Percentiles rank a stretch among this genome's conserved stretches.
Conservation (phyloP, 1,284 basidiomycete genomes). For the Golubevia pallescens region DNA sequence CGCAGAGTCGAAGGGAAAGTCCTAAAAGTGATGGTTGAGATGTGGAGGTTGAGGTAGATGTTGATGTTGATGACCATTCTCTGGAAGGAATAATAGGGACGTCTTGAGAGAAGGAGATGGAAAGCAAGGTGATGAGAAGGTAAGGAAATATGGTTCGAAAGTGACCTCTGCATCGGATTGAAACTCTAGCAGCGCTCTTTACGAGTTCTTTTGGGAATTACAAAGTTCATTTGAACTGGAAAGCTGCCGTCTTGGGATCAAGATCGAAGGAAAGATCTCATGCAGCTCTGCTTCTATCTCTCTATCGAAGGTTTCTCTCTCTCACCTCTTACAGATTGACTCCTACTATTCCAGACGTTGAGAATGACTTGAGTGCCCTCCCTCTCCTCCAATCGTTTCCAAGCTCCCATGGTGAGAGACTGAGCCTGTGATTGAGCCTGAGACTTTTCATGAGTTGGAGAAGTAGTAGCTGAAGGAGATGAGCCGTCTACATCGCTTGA, state of each 20-base stretch:
- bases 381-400: conserved; percentile 74
- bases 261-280: too few relatives aligned
- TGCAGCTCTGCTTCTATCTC: too few relatives aligned
- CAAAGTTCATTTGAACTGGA: too few relatives aligned
- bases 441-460: background rate
- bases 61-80: conserved; percentile 70
- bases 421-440: background rate
- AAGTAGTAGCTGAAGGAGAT: background rate
- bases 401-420: conserved; percentile 35
- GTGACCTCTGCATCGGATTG: too few relatives aligned
- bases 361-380: conserved; percentile 81
- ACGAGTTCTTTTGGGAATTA: too few relatives aligned
- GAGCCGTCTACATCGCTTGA: conserved; percentile 7
- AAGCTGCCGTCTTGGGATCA: too few relatives aligned
- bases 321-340: conserved; percentile 79
- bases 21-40: conserved; percentile 78
- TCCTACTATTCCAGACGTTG: conserved; percentile 89
- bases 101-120: conserved; percentile 65
- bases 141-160: too few relatives aligned
- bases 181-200: too few relatives aligned
- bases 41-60: conserved; percentile 14
- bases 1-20: conserved; percentile 85
- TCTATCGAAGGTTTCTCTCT: background rate
- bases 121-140: background rate
- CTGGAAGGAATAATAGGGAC: conserved; percentile 84